These are phyloP conservation scores for Knoxia roxburghii DNA, from an alignment of 257 asterid species.

Conservation along the genomic window DNA sequence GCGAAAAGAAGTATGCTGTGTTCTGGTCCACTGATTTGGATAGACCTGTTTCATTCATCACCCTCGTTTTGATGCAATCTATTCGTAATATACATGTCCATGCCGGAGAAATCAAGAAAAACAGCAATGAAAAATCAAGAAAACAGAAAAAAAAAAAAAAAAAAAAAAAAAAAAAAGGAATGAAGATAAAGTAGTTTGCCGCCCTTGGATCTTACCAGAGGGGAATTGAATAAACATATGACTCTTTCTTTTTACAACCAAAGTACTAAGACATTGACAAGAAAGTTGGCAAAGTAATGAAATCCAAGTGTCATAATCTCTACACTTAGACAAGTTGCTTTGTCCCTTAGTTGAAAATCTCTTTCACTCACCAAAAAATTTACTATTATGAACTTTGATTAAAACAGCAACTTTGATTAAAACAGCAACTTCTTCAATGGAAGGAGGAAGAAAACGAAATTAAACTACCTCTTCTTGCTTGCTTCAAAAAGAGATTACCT, in stretches of 20 bases:
- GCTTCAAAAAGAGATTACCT: not conserved
- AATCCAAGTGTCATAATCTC: constrained; percentile 3
- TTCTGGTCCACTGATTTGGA: constrained; percentile 14
- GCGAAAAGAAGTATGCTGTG: not conserved
- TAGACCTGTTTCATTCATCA: not conserved
- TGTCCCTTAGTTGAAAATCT: not conserved
- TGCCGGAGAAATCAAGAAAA: no score
- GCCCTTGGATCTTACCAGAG: no score
- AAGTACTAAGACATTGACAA: no score
- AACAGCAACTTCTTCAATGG: not conserved
- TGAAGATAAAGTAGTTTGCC: no score
- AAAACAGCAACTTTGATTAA: constrained; percentile 8
- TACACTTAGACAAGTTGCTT: not conserved
- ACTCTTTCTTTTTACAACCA: not conserved
- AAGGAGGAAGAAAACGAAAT: not conserved
- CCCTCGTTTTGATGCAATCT: not conserved
- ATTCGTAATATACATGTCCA: no score
- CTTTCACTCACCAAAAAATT: constrained; percentile 13
- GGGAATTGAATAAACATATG: no score
- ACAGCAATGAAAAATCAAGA: no score
- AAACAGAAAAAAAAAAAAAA: no score
- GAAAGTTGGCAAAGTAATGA: not conserved
- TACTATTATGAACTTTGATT: not conserved
- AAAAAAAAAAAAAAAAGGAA: no score
- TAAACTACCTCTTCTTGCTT: not conserved